phyloP scores from a whole-genome alignment of 1,284 basidiomycete species.

The Puccinia brachypodii region DNA sequence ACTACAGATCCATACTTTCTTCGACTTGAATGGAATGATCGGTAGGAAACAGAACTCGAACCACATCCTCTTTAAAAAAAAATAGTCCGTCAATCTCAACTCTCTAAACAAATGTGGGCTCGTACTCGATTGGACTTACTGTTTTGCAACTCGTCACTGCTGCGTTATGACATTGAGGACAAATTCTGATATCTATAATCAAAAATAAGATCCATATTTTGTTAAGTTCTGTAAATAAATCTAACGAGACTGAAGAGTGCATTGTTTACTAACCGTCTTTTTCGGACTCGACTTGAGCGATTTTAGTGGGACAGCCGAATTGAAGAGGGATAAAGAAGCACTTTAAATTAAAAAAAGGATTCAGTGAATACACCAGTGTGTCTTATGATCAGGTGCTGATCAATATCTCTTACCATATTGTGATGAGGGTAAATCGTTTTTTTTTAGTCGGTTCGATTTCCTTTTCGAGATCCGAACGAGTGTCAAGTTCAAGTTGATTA shows the following conservation, averaged over 20 bases:
- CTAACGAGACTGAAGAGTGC: no score
- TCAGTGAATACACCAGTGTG: no score
- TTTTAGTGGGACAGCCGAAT: constrained; percentile 43
- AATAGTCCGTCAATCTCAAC: background rate
- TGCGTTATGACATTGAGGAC: constrained; percentile 44
- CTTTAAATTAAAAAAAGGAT: no score
- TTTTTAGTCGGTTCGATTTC: no score
- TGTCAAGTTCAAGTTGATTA: no score
- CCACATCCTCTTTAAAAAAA: constrained; percentile 32
- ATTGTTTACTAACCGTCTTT: constrained; percentile 46
- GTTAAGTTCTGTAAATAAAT: background rate
- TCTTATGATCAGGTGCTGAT: no score
- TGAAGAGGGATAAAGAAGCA: constrained; percentile 47
- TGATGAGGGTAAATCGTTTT: no score
- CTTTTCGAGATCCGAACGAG: no score
- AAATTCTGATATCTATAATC: constrained; percentile 43
- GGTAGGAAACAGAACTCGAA: constrained; percentile 47
- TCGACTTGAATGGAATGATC: constrained; percentile 45
- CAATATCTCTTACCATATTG: background rate
- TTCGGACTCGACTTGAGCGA: constrained; percentile 29
- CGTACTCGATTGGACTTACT: background rate
- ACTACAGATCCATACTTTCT: constrained; percentile 39
- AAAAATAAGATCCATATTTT: no score
- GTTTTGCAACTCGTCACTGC: constrained; percentile 31
- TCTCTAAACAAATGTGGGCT: background rate